These are phyloP conservation scores for Trypanosoma rangeli DNA, from an alignment of 208 protist genomes.

Conservation along the genomic window DNA sequence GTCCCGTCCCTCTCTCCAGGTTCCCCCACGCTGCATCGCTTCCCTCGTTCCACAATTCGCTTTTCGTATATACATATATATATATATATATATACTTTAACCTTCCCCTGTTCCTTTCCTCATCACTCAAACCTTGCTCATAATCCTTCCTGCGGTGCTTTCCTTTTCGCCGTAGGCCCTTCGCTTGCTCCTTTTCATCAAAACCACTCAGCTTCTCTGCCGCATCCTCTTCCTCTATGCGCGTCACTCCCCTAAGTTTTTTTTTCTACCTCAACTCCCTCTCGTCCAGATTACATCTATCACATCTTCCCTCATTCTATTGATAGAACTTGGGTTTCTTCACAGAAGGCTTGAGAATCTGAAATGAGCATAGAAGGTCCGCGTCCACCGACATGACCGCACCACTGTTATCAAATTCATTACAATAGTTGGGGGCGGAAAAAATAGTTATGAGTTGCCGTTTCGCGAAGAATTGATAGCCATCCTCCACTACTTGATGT, in stretches of 20 bases:
- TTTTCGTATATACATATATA: no score
- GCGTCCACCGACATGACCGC: slow-evolving; percentile 99
- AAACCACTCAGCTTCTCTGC: neutral
- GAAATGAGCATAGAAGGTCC: slow-evolving; percentile 99
- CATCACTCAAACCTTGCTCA: neutral
- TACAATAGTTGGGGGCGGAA: slow-evolving; percentile 98
- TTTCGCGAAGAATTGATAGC: slow-evolving; percentile 97
- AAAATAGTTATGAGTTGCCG: slow-evolving; percentile 97
- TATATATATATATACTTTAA: no score
- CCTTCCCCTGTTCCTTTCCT: neutral
- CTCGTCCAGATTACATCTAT: neutral
- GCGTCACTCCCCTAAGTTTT: neutral
- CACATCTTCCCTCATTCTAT: slow-evolving; percentile 23
- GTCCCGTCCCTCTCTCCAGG: neutral
- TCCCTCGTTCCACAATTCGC: neutral
- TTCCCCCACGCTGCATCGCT: neutral
- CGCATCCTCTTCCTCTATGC: neutral
- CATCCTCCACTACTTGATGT: slow-evolving; percentile 96
- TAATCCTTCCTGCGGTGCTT: neutral
- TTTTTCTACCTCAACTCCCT: neutral
- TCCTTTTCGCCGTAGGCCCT: neutral
- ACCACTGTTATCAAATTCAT: slow-evolving; percentile 99
- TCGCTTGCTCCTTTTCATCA: neutral
- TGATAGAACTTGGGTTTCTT: slow-evolving; percentile 90
- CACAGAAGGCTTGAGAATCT: slow-evolving; percentile 94